A percentile compares a stretch with the other conserved stretches of the same genome.
phyloP scores from a whole-genome alignment of 2,329 filamentous ascomycete genomes.

The Ustulina deusta region DNA sequence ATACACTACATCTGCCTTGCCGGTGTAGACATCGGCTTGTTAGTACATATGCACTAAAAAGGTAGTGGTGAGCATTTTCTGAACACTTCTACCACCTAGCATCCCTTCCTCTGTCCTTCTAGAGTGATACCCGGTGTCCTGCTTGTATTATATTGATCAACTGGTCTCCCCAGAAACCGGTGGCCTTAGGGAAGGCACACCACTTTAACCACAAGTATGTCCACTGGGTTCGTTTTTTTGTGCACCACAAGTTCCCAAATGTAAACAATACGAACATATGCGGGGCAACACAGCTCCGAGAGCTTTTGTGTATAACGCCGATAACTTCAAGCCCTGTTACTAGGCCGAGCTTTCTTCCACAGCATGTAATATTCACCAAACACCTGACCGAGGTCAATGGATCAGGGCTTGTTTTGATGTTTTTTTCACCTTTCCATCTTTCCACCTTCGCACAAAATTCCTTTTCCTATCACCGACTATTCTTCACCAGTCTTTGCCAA shows the following conservation, averaged over 20 bases:
- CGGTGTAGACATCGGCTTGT: background rate
- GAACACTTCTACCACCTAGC: background rate
- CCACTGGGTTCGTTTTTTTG: background rate
- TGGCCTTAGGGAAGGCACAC: background rate
- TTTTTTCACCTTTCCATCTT: constrained; percentile 1
- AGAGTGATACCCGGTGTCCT: background rate
- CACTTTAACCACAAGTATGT: background rate
- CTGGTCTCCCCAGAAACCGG: background rate
- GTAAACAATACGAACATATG: background rate
- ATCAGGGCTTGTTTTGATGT: background rate
- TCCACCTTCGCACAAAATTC: background rate
- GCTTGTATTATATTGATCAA: background rate
- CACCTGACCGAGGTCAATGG: background rate
- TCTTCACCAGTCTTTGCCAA: background rate
- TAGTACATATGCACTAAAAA: background rate
- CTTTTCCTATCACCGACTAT: background rate
- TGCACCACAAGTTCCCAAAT: background rate
- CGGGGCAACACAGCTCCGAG: constrained; percentile 6
- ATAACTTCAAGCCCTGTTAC: constrained; percentile 1
- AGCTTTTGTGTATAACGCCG: background rate
- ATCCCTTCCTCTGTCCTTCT: background rate
- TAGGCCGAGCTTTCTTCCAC: background rate
- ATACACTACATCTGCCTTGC: background rate
- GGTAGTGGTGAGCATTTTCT: background rate
- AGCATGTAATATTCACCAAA: background rate